Percentiles rank a stretch among this genome's conserved stretches.
Evolutionary conservation across 2,329 filamentous ascomycete genomes (phyloP).

Genomic region (Neurospora sp.): DNA sequence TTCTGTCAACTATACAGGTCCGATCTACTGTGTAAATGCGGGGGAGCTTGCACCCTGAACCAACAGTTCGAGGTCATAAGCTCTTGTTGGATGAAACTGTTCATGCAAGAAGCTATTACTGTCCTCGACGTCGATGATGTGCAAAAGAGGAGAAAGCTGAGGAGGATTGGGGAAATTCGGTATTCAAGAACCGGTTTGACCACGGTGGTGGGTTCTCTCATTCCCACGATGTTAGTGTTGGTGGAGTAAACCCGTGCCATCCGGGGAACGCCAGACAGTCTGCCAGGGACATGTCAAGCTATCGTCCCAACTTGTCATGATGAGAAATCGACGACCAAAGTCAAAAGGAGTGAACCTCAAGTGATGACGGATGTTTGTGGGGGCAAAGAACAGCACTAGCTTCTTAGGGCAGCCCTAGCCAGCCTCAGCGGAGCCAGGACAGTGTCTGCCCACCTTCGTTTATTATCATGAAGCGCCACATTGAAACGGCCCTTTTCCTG

Average conservation of each 20-base stretch:
- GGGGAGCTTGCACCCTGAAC: neutral
- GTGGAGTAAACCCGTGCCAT: neutral
- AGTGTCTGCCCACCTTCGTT: neutral
- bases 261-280: neutral
- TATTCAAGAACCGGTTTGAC: neutral
- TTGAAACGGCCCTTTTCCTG: neutral
- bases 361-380: neutral
- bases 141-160: neutral
- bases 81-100: neutral
- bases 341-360: neutral
- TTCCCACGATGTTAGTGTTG: neutral
- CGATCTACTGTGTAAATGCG: neutral
- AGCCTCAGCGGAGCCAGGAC: neutral
- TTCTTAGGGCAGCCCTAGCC: neutral
- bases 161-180: neutral
- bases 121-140: neutral
- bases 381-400: neutral
- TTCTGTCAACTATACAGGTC: neutral
- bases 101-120: neutral
- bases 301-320: neutral
- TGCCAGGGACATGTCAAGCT: too few species aligned
- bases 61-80: neutral
- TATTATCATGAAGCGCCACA: neutral
- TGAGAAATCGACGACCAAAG: neutral
- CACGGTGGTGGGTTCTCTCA: neutral